These are phyloP conservation scores for Pharnaceum exiguum DNA, from an alignment of 148 eudicot species.

Conservation along the genomic window DNA sequence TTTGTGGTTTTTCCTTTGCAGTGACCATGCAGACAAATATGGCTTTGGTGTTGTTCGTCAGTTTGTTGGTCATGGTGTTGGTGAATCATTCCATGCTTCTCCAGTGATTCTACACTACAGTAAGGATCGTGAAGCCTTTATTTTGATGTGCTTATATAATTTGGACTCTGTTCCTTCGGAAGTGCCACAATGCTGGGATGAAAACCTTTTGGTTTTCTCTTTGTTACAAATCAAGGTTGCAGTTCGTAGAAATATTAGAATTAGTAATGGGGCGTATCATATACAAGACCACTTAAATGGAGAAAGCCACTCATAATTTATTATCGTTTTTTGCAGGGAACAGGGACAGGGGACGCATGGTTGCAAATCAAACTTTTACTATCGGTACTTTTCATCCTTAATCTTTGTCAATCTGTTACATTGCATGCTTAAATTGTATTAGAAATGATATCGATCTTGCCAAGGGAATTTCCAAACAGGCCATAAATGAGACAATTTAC, in stretches of 20 bases:
- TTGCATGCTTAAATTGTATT: too few species aligned
- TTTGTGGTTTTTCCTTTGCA: slow-evolving; percentile 23
- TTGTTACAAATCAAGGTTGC: not conserved
- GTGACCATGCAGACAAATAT: slow-evolving; percentile 83
- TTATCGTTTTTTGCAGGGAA: slow-evolving; percentile 49
- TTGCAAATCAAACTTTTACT: slow-evolving; percentile 90
- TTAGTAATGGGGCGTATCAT: not conserved
- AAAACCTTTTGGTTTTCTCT: not conserved
- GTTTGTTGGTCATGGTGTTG: slow-evolving; percentile 97
- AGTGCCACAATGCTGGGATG: not conserved
- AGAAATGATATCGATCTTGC: too few species aligned
- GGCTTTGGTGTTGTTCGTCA: slow-evolving; percentile 83
- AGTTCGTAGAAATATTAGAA: not conserved
- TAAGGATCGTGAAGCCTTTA: slow-evolving; percentile 36
- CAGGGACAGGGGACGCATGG: slow-evolving; percentile 69
- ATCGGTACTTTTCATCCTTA: slow-evolving; percentile 52
- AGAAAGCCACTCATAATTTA: slow-evolving; percentile 4
- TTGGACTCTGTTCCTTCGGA: not conserved
- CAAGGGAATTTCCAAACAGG: too few species aligned
- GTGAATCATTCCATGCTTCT: slow-evolving; percentile 86
- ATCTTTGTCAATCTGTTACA: not conserved
- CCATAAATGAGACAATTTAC: too few species aligned
- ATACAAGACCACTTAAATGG: not conserved
- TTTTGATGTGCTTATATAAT: slow-evolving; percentile 1
- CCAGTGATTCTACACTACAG: slow-evolving; percentile 78